Evolutionary conservation across 2,329 filamentous ascomycete species (phyloP), one percentile per base, ranked within the genome.

Genomic region (Pleurostoma richardsiae): DNA sequence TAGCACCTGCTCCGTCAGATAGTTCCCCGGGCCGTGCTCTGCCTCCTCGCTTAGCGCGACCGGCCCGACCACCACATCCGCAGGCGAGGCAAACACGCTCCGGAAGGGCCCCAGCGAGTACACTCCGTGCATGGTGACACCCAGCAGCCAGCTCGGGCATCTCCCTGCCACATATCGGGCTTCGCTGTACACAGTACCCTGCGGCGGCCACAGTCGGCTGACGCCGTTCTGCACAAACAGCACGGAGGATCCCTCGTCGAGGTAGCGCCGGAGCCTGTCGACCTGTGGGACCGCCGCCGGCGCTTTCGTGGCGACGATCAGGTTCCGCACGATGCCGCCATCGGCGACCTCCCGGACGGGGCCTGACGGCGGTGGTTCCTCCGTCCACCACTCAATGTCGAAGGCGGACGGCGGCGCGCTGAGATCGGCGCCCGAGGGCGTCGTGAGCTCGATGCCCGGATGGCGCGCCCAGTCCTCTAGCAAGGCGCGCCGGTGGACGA

Each of bases 221-320:
- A 96, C 86, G 41, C 92, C 92, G 57, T 96, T 96, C 57, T 96
- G 91, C 28, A 89, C 70, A 57, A 96, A 88, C 10, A 86, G 74
- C n/a, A 96, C 80, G 0, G 88, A 86, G n/a, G 84, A 88, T 4
- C 74, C 65, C 3, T 69, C 64, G 52, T 82, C 76, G 3, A 83
- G 75, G 44, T 95, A 79, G 1, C 78, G 66, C 5, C 78, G 70
- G 10, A 96, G 65, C 19, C 70, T 61, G 44, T 75, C 72, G 4
- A 75, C 66, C 39, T 87, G 85, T 1, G 76, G 68, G n/a, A 88
- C 63, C 0, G 88, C 87, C 36, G 79, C 69, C 3, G 79, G 70
- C 0, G 90, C 80, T 65, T 96, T 96, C 30, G 85, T 88, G 3
- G 87, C 77, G 28, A 96, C 70, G 52, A 97, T 82, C 39, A 96